Percentiles rank a stretch among this genome's conserved stretches.
Conservation (phyloP, 202 grass and related monocot genomes). For the Zizania palustris region DNA sequence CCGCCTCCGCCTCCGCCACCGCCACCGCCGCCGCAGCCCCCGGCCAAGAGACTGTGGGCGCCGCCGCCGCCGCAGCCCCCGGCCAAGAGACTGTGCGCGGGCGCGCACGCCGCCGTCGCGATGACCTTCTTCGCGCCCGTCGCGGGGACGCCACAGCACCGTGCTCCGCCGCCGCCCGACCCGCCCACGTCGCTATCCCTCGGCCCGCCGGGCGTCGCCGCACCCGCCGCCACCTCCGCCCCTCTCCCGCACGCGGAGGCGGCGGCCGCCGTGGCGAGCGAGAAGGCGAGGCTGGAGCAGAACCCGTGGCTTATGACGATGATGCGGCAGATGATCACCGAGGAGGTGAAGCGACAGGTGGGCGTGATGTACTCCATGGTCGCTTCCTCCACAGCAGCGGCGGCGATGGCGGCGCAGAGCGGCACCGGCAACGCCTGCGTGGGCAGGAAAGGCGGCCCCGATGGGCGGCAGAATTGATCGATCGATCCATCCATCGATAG, state of each 20-base stretch:
- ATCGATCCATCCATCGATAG: not conserved
- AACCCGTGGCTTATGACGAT: conserved; percentile 38
- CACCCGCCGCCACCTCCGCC: not conserved
- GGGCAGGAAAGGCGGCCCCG: not conserved
- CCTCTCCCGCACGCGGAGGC: not conserved
- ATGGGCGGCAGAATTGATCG: conserved; percentile 18
- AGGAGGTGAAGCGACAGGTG: conserved; percentile 52
- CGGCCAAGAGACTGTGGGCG: conserved; percentile 35
- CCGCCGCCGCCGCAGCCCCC: not conserved
- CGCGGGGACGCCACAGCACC: not conserved
- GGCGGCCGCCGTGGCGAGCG: not conserved
- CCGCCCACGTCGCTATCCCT: conserved; percentile 48
- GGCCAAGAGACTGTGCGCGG: conserved; percentile 27
- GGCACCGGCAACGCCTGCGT: not conserved
- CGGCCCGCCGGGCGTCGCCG: conserved; percentile 24
- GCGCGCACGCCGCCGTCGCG: not conserved
- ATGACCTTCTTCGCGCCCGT: too few species aligned
- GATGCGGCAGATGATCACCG: conserved; percentile 45
- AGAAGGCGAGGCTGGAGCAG: conserved; percentile 27
- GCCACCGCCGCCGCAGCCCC: not conserved
- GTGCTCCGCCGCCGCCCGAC: not conserved
- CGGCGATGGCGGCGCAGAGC: not conserved
- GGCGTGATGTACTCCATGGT: conserved; percentile 14
- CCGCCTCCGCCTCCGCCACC: not conserved
- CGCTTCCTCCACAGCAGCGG: not conserved